A percentile compares a stretch with the other conserved stretches of the same genome.
Evolutionary conservation across 2,329 filamentous ascomycete genomes (phyloP).

Genomic region (Domatiomyces globalis): DNA sequence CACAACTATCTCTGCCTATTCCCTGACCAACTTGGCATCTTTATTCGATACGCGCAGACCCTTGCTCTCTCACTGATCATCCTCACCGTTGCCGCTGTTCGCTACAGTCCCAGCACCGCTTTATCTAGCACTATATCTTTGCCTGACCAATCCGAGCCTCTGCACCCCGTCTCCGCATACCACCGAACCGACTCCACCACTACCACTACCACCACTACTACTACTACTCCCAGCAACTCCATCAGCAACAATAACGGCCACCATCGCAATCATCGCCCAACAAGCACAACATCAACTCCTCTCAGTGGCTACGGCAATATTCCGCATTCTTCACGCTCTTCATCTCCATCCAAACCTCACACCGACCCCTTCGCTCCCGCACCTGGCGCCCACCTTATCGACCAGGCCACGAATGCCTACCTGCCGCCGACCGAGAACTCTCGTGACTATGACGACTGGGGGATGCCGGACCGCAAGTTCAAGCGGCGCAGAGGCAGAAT

Average conservation of each 20-base stretch:
- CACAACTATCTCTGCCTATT: constrained; percentile 85
- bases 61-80: constrained; percentile 39
- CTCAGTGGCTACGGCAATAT: constrained; percentile 12
- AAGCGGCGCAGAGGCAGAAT: background rate
- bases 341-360: constrained; percentile 25
- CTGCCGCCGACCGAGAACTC: background rate
- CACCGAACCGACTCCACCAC: constrained; percentile 19
- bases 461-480: constrained; percentile 3
- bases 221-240: constrained; percentile 4
- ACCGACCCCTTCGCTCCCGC: constrained; percentile 38
- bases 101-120: constrained; percentile 6
- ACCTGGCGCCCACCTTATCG: constrained; percentile 23
- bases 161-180: constrained; percentile 19
- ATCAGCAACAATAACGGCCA: constrained; percentile 2
- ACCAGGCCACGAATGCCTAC: background rate
- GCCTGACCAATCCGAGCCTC: constrained; percentile 8
- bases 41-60: constrained; percentile 60
- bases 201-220: constrained; percentile 1
- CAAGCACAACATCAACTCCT: constrained; percentile 5
- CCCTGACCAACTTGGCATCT: constrained; percentile 74
- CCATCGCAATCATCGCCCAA: constrained; percentile 14
- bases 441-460: constrained; percentile 11
- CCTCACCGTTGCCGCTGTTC: constrained; percentile 17
- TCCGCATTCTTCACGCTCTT: constrained; percentile 33
- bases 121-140: background rate